A percentile compares a stretch with the other conserved stretches of the same genome.
phyloP scores from a whole-genome alignment of 768 basidiomycete species.

The Serendipita sp. region DNA sequence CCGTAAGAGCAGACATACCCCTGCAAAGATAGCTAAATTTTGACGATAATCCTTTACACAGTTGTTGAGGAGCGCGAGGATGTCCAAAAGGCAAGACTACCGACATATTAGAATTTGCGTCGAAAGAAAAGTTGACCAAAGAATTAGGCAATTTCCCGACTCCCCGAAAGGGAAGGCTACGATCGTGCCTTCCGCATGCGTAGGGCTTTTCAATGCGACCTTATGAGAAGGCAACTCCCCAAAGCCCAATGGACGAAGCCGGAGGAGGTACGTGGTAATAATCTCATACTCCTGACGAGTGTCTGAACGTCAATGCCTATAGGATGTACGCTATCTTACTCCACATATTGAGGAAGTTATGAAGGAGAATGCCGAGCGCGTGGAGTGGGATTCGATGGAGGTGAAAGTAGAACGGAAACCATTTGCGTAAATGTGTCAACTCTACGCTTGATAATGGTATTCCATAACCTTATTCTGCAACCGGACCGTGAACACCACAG shows the following conservation, averaged over 20 bases:
- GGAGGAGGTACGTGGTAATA: slow-evolving; percentile 43
- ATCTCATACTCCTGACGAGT: neutral
- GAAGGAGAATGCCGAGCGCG: slow-evolving; percentile 62
- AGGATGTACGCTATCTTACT: slow-evolving; percentile 85
- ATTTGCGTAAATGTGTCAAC: neutral
- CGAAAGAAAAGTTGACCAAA: no score
- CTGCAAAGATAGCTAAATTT: slow-evolving; percentile 8
- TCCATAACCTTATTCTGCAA: neutral
- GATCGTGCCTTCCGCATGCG: slow-evolving; percentile 87
- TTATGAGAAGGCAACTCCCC: slow-evolving; percentile 63
- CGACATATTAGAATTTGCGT: no score
- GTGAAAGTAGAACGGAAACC: slow-evolving; percentile 1
- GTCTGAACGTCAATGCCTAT: slow-evolving; percentile 7
- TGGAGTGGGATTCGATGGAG: slow-evolving; percentile 11
- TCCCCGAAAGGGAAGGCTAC: slow-evolving; percentile 64
- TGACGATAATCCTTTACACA: slow-evolving; percentile 13
- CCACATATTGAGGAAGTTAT: slow-evolving; percentile 58
- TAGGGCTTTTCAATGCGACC: slow-evolving; percentile 59
- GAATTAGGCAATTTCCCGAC: slow-evolving; percentile 60
- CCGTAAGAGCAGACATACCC: slow-evolving; percentile 32
- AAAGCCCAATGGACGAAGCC: slow-evolving; percentile 65
- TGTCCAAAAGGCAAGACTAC: slow-evolving; percentile 55
- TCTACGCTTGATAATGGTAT: neutral
- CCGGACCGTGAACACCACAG: neutral
- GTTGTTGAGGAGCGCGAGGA: slow-evolving; percentile 64